Evolutionary conservation across 352 stramenopile genomes (phyloP).

Genomic region (Thalassiosira pacifica): DNA sequence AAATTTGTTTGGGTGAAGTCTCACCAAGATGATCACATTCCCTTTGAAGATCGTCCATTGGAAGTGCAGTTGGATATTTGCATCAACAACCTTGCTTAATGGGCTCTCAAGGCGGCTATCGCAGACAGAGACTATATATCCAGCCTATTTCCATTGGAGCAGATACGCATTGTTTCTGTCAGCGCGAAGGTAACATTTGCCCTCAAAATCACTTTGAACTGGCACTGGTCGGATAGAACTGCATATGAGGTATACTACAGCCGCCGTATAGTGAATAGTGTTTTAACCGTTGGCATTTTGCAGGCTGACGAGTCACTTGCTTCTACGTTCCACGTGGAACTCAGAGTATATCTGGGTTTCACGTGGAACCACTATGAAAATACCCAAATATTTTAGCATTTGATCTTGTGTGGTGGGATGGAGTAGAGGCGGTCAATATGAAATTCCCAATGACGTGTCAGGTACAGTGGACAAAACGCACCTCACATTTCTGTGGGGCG

Average conservation of each 20-base stretch:
- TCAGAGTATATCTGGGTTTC: too few relatives aligned
- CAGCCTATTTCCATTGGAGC: constrained; percentile 32
- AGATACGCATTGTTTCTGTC: neutral
- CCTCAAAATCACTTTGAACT: constrained; percentile 21
- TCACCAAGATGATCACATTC: constrained; percentile 39
- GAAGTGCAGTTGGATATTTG: constrained; percentile 30
- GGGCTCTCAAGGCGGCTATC: neutral
- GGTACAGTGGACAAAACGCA: constrained; percentile 26
- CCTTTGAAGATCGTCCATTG: neutral
- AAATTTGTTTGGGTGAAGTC: constrained; percentile 32
- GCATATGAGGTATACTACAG: constrained; percentile 14
- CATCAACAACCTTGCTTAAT: constrained; percentile 28
- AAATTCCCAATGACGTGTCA: constrained; percentile 28
- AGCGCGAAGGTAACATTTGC: constrained; percentile 13
- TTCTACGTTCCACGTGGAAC: too few relatives aligned
- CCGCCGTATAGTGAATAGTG: constrained; percentile 21
- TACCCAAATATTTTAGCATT: too few relatives aligned
- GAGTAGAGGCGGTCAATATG: neutral
- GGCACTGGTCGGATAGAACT: constrained; percentile 10
- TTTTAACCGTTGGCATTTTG: too few relatives aligned
- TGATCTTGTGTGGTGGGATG: constrained; percentile 47
- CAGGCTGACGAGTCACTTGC: too few relatives aligned
- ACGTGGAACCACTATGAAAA: too few relatives aligned
- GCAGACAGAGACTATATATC: constrained; percentile 1
- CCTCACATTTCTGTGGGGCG: constrained; percentile 40